Evolutionary conservation across 495 filamentous ascomycete species (phyloP).

Genomic region (Pyronema omphalodes): DNA sequence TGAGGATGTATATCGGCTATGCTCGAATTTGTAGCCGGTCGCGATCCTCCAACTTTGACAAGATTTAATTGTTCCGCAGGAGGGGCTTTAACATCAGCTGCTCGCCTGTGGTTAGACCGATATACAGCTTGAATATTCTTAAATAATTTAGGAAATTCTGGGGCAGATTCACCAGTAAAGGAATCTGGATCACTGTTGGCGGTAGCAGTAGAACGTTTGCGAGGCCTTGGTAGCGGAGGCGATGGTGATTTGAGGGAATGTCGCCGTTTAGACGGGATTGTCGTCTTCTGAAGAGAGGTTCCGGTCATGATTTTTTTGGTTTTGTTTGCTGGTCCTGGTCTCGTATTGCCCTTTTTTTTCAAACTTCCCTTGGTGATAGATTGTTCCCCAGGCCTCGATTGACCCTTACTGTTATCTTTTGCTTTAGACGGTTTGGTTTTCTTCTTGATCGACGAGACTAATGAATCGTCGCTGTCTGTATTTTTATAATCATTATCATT

Average conservation of each 20-base stretch:
- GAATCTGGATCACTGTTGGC: neutral
- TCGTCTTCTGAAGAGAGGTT: too few species aligned
- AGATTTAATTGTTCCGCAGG: neutral
- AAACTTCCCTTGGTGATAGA: neutral
- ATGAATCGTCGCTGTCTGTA: neutral
- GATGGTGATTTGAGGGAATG: too few species aligned
- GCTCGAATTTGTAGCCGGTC: neutral
- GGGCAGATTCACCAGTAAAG: neutral
- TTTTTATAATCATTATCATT: slow-evolving; percentile 7
- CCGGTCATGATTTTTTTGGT: too few species aligned
- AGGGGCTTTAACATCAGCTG: neutral
- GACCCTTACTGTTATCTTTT: neutral
- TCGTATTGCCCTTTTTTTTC: neutral
- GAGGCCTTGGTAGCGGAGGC: neutral
- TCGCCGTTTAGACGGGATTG: neutral
- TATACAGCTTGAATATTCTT: neutral
- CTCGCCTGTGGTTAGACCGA: neutral
- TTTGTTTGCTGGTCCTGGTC: too few species aligned
- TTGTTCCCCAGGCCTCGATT: neutral
- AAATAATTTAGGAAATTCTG: neutral
- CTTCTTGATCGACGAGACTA: slow-evolving; percentile 10
- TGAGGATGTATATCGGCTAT: neutral
- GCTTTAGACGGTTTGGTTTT: neutral
- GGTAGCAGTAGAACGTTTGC: neutral
- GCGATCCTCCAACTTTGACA: neutral